These are phyloP conservation scores for Chenopodium quinoa DNA, from an alignment of 148 eudicot species.

Conservation along the genomic window DNA sequence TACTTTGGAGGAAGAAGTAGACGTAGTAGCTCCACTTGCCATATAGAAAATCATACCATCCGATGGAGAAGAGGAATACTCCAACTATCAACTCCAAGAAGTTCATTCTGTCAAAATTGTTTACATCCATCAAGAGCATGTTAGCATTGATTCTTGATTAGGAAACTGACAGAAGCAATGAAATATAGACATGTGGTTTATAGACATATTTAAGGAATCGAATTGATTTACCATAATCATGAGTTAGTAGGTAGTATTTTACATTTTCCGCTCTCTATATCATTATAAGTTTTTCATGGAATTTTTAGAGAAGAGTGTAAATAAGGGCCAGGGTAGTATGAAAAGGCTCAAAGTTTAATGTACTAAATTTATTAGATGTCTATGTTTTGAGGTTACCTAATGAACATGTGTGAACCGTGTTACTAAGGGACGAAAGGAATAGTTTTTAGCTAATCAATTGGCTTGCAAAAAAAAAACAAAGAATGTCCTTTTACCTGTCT, in stretches of 20 bases:
- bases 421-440: background rate
- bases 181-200: too few species aligned
- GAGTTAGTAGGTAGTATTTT: too few species aligned
- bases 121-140: background rate
- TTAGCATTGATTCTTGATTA: background rate
- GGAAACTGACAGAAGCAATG: background rate
- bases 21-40: slow-evolving; percentile 78
- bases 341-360: too few species aligned
- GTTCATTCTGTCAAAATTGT: slow-evolving; percentile 47
- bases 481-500: slow-evolving; percentile 50
- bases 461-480: background rate
- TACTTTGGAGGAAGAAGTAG: slow-evolving; percentile 82
- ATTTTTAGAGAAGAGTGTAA: too few species aligned
- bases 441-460: background rate
- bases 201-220: too few species aligned
- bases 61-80: slow-evolving; percentile 69
- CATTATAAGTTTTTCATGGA: too few species aligned
- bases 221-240: too few species aligned
- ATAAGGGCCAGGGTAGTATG: too few species aligned
- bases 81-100: slow-evolving; percentile 74
- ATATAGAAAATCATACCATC: slow-evolving; percentile 69
- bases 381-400: too few species aligned
- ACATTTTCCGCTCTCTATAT: too few species aligned
- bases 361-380: too few species aligned
- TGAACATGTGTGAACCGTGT: background rate